Evolutionary conservation across 163 green algal genomes (phyloP), one percentile per base, ranked within the genome.

Genomic region (Scenedesmus sp.): DNA sequence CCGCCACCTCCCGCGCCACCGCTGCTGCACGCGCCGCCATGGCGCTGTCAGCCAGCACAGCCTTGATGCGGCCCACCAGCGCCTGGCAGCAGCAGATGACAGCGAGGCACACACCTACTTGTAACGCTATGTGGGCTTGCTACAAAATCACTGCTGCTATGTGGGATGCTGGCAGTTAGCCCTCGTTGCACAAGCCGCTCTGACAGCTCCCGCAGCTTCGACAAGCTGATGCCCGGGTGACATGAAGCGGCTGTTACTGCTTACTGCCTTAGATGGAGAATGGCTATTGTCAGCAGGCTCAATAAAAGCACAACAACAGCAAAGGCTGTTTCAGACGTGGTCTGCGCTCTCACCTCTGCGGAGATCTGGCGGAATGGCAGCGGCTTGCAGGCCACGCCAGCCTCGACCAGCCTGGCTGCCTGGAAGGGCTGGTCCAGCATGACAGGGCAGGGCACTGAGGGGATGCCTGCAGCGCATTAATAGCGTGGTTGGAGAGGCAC

Each of bases 381-480:
- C 23, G 88, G 79, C 46, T 67, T 55, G 46, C 46, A 56, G 15
- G 89, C 89, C 62, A 88, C 82, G n/a, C 89, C 89, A 12, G 89
- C 82, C 52, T 92, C 89, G 1, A 85, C 64, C 20, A 92, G 81
- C 8, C 89, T 20, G 2, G 26, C 23, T 46, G 89, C 81, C 12
- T 85, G 79, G 20, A 66, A 84, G 23, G 81, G 89, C 82, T 92
- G 89, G 81, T 92, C 89, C 46, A 92, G 55, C 89, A 92, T 89
- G 2, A 92, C 89, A 74, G 89, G 89, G 67, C 89, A 92, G 7
- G 89, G 89, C 54, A 92, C 82, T 12, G 79, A 89, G 2, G 89
- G 89, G 20, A 92, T 84, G 81, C 89, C 89, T 34, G 70, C 18
- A 79, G 70, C 18, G 18, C 55, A 79, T 4, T 1, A n/a, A 52